Base-by-base conservation (phyloP, 495 filamentous ascomycete genomes). In the Chaetomidium leptoderma region DNA sequence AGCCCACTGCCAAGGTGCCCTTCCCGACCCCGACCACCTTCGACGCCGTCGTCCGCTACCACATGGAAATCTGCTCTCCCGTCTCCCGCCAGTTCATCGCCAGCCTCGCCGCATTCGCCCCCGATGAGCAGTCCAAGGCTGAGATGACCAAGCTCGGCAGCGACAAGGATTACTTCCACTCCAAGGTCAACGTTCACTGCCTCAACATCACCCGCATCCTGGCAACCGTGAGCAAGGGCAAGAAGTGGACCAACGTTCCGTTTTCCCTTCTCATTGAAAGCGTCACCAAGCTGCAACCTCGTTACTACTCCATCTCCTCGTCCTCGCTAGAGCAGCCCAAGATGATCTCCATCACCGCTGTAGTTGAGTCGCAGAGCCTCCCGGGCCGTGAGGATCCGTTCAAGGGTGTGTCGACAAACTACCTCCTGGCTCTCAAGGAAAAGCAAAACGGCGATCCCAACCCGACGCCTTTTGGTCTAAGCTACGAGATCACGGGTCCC, bases 231-330 rank as follows among this genome's bases (percentile, higher is more conserved):
- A 81, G 85, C 47, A 76, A 77, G 29, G 80, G 83, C 26, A 76
- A 89, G 74, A 80, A 81, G 44, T 99, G 95, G 88, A 73, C 81
- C 21, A 84, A 82, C 44, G 83, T 96, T 44, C 95, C 93, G 16
- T 97, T 99, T 76, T 96, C 95, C 6, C 82, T 92, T 63, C 83
- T 97, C 60, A 93, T 97, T 60, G 93, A 99, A 77, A 88, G 91
- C 61, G 71, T 97, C 53, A 88, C 87, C 74, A 96, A 95, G 77
- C 83, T 99, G 44, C 93, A 97, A 68, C 92, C 95, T 9, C 90
- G 93, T 29, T 99, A 97, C 79, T 99, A 99, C 78, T 97, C 95
- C 24, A 99, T 99, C 71, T 99, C 93, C 23, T 97, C 95, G 0
- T 97, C 92, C 0, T 97, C 93, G 23, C 71, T 90, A 10, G 93